These are phyloP conservation scores for Jacaranda copaia DNA, from an alignment of 257 asterid genomes.

Conservation along the genomic window DNA sequence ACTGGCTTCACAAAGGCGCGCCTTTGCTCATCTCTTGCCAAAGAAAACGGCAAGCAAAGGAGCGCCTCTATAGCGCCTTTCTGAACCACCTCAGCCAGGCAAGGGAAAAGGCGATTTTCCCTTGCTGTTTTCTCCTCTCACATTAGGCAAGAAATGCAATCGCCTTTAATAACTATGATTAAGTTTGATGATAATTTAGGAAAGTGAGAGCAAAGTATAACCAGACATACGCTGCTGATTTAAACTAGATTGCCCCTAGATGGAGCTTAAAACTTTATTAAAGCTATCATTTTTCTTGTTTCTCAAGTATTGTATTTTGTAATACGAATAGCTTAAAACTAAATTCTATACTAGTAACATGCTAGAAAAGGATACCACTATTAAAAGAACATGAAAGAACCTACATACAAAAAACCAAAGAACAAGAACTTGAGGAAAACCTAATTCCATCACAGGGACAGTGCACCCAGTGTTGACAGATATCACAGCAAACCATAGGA, in stretches of 20 bases:
- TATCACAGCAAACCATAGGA: conserved; percentile 99
- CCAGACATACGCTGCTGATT: background rate
- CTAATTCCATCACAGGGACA: conserved; percentile 97
- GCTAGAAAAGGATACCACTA: background rate
- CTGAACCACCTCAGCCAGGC: too few relatives aligned
- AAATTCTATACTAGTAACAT: background rate
- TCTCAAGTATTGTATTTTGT: background rate
- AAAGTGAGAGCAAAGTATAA: background rate
- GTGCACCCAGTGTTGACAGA: conserved; percentile 98
- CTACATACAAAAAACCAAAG: background rate
- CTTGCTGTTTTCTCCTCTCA: too few relatives aligned
- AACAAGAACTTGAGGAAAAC: conserved; percentile 44
- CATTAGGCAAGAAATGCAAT: too few relatives aligned
- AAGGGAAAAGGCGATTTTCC: too few relatives aligned
- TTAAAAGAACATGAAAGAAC: background rate
- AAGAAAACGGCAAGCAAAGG: too few relatives aligned
- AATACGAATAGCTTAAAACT: background rate
- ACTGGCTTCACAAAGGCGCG: too few relatives aligned
- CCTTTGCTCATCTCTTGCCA: too few relatives aligned
- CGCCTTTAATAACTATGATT: too few relatives aligned
- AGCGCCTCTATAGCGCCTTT: too few relatives aligned
- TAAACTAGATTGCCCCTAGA: background rate
- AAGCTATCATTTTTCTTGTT: background rate
- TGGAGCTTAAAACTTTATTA: background rate
- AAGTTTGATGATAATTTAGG: background rate